Conservation (phyloP, 2,329 filamentous ascomycete species). For the Botrytis cinerea region DNA sequence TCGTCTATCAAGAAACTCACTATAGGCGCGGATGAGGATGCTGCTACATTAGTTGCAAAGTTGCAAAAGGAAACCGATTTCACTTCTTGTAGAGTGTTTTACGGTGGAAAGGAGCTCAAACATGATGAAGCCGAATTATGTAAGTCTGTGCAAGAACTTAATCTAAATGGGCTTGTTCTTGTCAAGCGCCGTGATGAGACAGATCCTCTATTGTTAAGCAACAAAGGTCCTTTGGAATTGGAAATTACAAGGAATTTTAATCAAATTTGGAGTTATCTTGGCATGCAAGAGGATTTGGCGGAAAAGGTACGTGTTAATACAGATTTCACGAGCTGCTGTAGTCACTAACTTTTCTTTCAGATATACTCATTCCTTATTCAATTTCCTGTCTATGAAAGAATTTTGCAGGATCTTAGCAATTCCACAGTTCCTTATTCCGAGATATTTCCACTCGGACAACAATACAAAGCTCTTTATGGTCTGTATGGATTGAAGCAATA, state of each 20-base stretch:
- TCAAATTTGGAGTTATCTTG: conserved; percentile 78
- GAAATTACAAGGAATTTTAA: conserved; percentile 82
- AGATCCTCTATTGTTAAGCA: conserved; percentile 50
- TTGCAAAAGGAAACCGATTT: conserved; percentile 72
- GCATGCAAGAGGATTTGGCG: conserved; percentile 69
- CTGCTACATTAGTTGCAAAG: conserved; percentile 66
- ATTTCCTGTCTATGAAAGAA: conserved; percentile 67
- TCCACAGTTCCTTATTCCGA: conserved; percentile 55
- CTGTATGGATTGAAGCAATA: conserved; percentile 66
- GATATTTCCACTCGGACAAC: conserved; percentile 68
- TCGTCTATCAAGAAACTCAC: conserved; percentile 62
- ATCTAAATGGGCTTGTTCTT: conserved; percentile 66
- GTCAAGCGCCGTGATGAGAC: conserved; percentile 60
- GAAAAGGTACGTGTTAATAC: conserved; percentile 55
- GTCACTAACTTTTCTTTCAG: conserved; percentile 41
- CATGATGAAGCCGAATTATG: conserved; percentile 60
- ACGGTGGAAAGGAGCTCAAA: conserved; percentile 65
- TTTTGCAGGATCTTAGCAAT: conserved; percentile 60
- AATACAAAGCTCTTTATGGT: conserved; percentile 74
- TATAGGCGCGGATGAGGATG: conserved; percentile 72
- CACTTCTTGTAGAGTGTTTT: conserved; percentile 72
- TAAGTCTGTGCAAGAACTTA: conserved; percentile 67
- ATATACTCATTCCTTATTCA: conserved; percentile 71
- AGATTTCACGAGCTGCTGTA: neutral
- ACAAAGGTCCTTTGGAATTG: conserved; percentile 66